Conservation (phyloP, 352 stramenopile species). For the Phytophthora palmivora region DNA sequence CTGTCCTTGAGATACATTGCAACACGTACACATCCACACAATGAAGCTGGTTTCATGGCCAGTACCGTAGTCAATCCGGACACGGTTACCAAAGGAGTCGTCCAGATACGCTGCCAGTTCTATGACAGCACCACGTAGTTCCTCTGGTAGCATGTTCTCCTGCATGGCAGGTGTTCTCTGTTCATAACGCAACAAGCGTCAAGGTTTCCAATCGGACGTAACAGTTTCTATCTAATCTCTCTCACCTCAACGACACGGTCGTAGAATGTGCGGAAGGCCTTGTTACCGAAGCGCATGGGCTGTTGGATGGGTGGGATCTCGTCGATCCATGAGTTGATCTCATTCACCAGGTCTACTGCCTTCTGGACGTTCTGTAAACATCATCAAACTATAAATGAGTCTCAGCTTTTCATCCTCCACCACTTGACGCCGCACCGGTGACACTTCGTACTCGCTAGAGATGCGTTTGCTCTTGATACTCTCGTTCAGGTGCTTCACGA, state of each 20-base stretch:
- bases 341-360: slow-evolving; percentile 60
- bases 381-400: slow-evolving; percentile 3
- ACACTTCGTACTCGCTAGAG: slow-evolving; percentile 71
- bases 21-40: slow-evolving; percentile 90
- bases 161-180: slow-evolving; percentile 66
- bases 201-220: neutral
- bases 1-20: neutral
- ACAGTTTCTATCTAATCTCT: neutral
- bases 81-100: slow-evolving; percentile 97
- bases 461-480: slow-evolving; percentile 71
- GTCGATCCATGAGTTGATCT: slow-evolving; percentile 89
- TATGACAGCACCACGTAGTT: slow-evolving; percentile 70
- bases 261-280: slow-evolving; percentile 93
- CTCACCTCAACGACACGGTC: slow-evolving; percentile 78
- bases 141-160: slow-evolving; percentile 63
- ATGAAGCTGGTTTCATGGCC: slow-evolving; percentile 99
- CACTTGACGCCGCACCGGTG: slow-evolving; percentile 47
- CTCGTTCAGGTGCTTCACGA: slow-evolving; percentile 85
- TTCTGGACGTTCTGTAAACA: slow-evolving; percentile 72
- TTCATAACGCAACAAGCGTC: slow-evolving; percentile 6
- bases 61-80: slow-evolving; percentile 98
- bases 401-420: neutral
- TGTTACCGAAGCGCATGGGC: slow-evolving; percentile 96
- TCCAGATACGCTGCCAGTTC: slow-evolving; percentile 96
- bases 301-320: slow-evolving; percentile 93